Evolutionary conservation across 805 yeast genomes (phyloP).

Genomic region (Isabelozyma pseudorhagii): DNA sequence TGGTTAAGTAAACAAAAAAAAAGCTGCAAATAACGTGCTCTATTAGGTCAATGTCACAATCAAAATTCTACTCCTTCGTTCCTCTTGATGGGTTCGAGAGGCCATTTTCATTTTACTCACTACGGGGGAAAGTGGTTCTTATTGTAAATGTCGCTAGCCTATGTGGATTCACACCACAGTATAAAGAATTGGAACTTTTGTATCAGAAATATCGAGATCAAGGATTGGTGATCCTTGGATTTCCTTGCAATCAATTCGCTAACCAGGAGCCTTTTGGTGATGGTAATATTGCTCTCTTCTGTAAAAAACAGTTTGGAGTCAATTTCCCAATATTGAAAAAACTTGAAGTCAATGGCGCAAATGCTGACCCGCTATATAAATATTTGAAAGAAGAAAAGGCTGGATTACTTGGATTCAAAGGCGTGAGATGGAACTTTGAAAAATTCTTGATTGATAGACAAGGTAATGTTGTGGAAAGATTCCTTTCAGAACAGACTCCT

Average conservation of each 20-base stretch:
- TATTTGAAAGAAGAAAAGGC: constrained; percentile 63
- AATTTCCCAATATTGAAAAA: constrained; percentile 85
- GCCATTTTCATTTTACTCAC: constrained; percentile 31
- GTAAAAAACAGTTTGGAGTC: constrained; percentile 83
- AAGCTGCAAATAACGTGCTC: not conserved
- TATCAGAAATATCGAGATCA: constrained; percentile 37
- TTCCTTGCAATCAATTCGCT: constrained; percentile 45
- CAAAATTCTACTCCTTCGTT: constrained; percentile 35
- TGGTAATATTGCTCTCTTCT: constrained; percentile 68
- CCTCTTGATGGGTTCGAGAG: constrained; percentile 39
- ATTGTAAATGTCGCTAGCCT: constrained; percentile 44
- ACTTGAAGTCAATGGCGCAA: constrained; percentile 83
- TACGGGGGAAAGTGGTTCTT: constrained; percentile 46
- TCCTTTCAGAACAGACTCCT: constrained; percentile 61
- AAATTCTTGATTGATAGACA: constrained; percentile 40
- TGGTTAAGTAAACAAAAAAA: not conserved
- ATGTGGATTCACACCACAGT: constrained; percentile 45
- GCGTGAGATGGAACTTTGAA: constrained; percentile 46
- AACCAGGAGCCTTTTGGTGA: constrained; percentile 40
- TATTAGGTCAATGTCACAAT: not conserved
- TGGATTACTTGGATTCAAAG: constrained; percentile 42
- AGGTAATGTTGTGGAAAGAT: constrained; percentile 47
- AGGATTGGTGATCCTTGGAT: constrained; percentile 37
- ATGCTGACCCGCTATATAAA: constrained; percentile 76
- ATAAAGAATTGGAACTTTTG: constrained; percentile 39